Base-by-base conservation (phyloP, 768 basidiomycete genomes). In the Tricholoma matsutake region DNA sequence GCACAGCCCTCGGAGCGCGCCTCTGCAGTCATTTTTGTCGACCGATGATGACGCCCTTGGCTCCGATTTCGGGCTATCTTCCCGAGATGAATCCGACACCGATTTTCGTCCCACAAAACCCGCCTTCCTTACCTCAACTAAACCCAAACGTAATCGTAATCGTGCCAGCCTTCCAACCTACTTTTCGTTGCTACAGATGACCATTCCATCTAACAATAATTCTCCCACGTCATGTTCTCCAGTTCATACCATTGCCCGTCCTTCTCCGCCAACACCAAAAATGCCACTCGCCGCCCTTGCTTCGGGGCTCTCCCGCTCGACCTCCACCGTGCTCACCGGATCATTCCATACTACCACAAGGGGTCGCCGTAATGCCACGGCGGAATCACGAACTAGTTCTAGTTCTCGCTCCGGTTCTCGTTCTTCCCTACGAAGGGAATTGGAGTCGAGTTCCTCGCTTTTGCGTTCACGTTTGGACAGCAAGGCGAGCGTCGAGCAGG, bases 81-180 rank as follows among this genome's bases (percentile, higher is more conserved):
- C 75, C 59, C 71, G 71, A 60, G 79, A 81, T 61, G 71, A 69
- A 39, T 68, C 73, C 54, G 72, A 76, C 58, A 64, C 67, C 29
- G 76, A 79, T 57, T 60, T 57, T 55, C 73, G 72, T 57, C 61
- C 67, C 35, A 64, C 66, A 39, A 72, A 69, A 63, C 55, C 66
- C 52, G 69, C 65, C 32, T 63, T 72, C 66, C 61, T 75, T 63
- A 81, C 78, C 66, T 63, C 76, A 63, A 80, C 78, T 59, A 84
- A 78, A 74, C 80, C 78, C 61, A 78, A 73, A 66, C 86, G 84
- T 67, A 88, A 85, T 70, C 87, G 89, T 70, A 88, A 86, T 71
- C 87, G 89, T 70, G 85, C 86, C 49, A 88, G 86, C 70, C 81
- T 92, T 29, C 89, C 89, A 20, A 83, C 87, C 18, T 89, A 85